phyloP scores from a whole-genome alignment of 331 rosid genomes.

The Quercus tomentella region DNA sequence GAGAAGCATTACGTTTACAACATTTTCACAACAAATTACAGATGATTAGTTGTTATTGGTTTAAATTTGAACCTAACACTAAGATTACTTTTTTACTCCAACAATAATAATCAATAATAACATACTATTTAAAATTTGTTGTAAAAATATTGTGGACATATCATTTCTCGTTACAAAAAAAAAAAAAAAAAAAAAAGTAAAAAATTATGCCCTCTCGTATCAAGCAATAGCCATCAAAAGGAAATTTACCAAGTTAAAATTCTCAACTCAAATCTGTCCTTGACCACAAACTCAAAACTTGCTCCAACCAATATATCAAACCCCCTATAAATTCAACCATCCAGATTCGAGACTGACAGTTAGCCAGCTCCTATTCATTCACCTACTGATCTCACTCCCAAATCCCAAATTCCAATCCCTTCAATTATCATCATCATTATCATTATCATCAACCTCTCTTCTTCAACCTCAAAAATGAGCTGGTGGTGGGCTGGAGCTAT shows the following conservation, averaged over 20 bases:
- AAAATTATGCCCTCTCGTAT: too few relatives aligned
- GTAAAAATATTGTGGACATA: accelerated
- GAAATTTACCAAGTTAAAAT: too few relatives aligned
- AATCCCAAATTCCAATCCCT: neutral
- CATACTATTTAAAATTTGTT: accelerated
- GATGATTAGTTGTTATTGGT: accelerated
- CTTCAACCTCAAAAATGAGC: conserved; percentile 26
- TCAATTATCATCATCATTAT: neutral
- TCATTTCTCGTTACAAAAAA: too few relatives aligned
- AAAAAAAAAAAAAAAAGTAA: too few relatives aligned
- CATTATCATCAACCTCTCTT: neutral
- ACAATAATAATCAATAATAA: accelerated
- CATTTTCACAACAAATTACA: too few relatives aligned
- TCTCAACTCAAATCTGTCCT: too few relatives aligned
- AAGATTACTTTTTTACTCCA: accelerated
- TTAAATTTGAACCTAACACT: too few relatives aligned
- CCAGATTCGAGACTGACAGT: neutral
- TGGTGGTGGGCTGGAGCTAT: conserved; percentile 87
- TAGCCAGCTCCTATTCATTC: neutral
- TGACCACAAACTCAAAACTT: too few relatives aligned
- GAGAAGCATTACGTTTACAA: accelerated
- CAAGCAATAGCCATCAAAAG: too few relatives aligned
- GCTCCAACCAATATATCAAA: too few relatives aligned
- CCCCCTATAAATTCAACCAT: neutral
- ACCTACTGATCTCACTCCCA: neutral